These are phyloP conservation scores for Wolfiporia cocos DNA, from an alignment of 1,284 basidiomycete species.

Conservation along the genomic window DNA sequence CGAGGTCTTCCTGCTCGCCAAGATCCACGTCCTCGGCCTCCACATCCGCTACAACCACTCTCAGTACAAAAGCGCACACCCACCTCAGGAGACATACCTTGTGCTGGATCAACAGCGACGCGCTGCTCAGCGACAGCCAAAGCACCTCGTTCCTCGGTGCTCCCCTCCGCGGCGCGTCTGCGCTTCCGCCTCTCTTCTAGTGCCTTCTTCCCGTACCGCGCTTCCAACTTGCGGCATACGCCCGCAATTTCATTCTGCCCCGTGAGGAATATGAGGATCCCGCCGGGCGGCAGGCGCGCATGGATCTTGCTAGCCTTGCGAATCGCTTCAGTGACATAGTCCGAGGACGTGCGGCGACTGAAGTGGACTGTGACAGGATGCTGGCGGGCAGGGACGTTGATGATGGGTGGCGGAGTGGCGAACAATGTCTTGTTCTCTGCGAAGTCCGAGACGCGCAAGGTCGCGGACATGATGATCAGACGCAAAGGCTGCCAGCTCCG, in stretches of 20 bases:
- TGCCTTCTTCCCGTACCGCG: slow-evolving; percentile 68
- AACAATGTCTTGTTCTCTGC: slow-evolving; percentile 86
- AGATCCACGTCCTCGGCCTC: slow-evolving; percentile 85
- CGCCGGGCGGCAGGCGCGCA: slow-evolving; percentile 62
- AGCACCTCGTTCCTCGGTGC: slow-evolving; percentile 7
- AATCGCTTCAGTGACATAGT: slow-evolving; percentile 89
- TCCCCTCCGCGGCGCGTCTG: slow-evolving; percentile 24
- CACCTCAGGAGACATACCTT: slow-evolving; percentile 31
- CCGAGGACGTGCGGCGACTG: slow-evolving; percentile 76
- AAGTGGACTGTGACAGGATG: slow-evolving; percentile 97
- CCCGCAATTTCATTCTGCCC: slow-evolving; percentile 74
- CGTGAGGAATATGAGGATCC: slow-evolving; percentile 71
- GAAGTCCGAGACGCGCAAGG: slow-evolving; percentile 92
- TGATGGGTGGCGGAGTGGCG: slow-evolving; percentile 78
- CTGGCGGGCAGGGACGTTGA: slow-evolving; percentile 87
- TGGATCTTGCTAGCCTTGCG: slow-evolving; percentile 86
- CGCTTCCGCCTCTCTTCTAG: slow-evolving; percentile 45
- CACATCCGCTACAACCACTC: slow-evolving; percentile 37
- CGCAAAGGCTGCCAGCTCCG: slow-evolving; percentile 63
- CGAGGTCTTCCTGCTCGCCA: slow-evolving; percentile 43
- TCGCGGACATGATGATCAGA: slow-evolving; percentile 98
- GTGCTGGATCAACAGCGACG: slow-evolving; percentile 35
- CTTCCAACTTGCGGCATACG: slow-evolving; percentile 69
- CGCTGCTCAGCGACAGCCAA: slow-evolving; percentile 13
- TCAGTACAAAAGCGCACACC: too few species aligned